Evolutionary conservation across 2,329 filamentous ascomycete genomes (phyloP).

Genomic region (Fusarium nematophilum): DNA sequence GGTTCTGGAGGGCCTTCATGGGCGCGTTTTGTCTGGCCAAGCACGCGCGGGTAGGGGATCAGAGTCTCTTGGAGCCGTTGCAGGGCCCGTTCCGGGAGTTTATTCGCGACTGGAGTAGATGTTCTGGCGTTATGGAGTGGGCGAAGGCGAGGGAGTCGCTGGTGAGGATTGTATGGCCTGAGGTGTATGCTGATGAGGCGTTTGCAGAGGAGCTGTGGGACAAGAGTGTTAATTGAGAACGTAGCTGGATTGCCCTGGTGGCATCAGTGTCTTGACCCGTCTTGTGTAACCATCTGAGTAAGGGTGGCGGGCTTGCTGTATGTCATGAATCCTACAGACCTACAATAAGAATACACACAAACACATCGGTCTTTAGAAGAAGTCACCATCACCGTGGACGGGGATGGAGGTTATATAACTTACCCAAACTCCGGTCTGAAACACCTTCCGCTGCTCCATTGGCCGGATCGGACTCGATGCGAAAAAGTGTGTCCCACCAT

Average conservation of each 20-base stretch:
- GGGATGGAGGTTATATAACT: too few relatives aligned
- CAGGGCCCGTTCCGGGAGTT: background rate
- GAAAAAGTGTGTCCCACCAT: too few relatives aligned
- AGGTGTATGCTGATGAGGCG: background rate
- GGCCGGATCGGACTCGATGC: too few relatives aligned
- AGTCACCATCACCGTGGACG: too few relatives aligned
- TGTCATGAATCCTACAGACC: too few relatives aligned
- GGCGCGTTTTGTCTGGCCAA: conserved; percentile 30
- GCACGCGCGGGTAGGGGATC: background rate
- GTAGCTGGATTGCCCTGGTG: background rate
- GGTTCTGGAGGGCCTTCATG: conserved; percentile 39
- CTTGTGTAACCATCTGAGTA: background rate
- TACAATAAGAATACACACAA: too few relatives aligned
- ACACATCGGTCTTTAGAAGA: too few relatives aligned
- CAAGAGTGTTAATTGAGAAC: background rate
- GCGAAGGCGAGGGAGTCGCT: conserved; percentile 2
- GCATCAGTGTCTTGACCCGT: too few relatives aligned
- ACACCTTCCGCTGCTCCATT: too few relatives aligned
- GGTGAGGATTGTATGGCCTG: conserved; percentile 20
- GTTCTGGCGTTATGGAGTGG: conserved; percentile 1
- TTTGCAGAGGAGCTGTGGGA: conserved; percentile 16
- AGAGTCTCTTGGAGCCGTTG: background rate
- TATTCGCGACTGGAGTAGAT: conserved; percentile 24
- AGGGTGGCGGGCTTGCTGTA: too few relatives aligned
- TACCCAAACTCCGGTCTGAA: too few relatives aligned